Conservation (phyloP, 1,284 basidiomycete genomes). For the Caloboletus firmus region DNA sequence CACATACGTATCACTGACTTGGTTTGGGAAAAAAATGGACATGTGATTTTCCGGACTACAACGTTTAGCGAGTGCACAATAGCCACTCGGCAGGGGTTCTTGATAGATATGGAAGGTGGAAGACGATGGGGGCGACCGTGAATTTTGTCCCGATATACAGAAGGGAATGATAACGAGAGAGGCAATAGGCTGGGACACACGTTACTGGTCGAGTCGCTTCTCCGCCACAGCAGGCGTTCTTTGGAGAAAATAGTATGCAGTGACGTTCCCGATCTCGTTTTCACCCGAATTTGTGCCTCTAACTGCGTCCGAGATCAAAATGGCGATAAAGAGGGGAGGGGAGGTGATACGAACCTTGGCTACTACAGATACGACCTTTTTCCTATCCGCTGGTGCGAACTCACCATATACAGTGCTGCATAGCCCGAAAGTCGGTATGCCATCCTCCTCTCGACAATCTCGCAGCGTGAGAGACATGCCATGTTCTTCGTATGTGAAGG, state of each 20-base stretch:
- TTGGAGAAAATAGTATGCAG: slow-evolving; percentile 38
- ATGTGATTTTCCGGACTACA: slow-evolving; percentile 39
- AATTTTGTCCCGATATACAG: slow-evolving; percentile 40
- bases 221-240: slow-evolving; percentile 46
- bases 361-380: slow-evolving; percentile 43
- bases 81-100: slow-evolving; percentile 34
- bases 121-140: slow-evolving; percentile 34
- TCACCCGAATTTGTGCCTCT: slow-evolving; percentile 50
- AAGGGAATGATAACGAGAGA: slow-evolving; percentile 49
- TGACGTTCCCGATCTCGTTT: slow-evolving; percentile 38
- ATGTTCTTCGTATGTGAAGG: slow-evolving; percentile 33
- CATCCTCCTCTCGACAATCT: slow-evolving; percentile 34
- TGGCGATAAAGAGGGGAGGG: neutral
- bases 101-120: slow-evolving; percentile 52
- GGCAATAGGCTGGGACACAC: slow-evolving; percentile 49
- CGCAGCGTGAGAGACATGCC: slow-evolving; percentile 34
- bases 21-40: slow-evolving; percentile 32
- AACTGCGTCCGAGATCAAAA: slow-evolving; percentile 39
- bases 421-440: slow-evolving; percentile 34
- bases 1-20: slow-evolving; percentile 21
- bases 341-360: slow-evolving; percentile 42
- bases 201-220: slow-evolving; percentile 13
- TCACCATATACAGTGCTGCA: slow-evolving; percentile 37
- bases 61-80: slow-evolving; percentile 49
- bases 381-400: slow-evolving; percentile 41